Percentiles rank a stretch among this genome's conserved stretches.
Evolutionary conservation across 176 grass and related monocot species (phyloP).

Genomic region (Canna indica): DNA sequence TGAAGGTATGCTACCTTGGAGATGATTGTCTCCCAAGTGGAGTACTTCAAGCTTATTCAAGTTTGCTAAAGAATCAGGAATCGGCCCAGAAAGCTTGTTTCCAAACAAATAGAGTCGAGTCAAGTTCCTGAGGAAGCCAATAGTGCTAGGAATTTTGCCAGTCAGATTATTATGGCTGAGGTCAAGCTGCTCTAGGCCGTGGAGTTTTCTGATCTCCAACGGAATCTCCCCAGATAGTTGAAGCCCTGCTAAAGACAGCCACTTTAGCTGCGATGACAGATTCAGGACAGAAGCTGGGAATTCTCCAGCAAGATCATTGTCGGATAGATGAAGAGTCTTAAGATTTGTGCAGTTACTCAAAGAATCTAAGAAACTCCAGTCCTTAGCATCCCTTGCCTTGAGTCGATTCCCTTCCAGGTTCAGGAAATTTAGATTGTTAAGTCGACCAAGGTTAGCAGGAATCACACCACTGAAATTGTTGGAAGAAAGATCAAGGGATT

Average conservation of each 20-base stretch:
- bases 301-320: background rate
- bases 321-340: background rate
- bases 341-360: slow-evolving; percentile 14
- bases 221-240: background rate
- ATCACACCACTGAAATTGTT: background rate
- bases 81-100: slow-evolving; percentile 27
- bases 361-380: slow-evolving; percentile 22
- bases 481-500: background rate
- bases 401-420: background rate
- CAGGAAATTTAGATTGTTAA: background rate
- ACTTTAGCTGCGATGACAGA: background rate
- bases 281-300: background rate
- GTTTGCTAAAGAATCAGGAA: slow-evolving; percentile 29
- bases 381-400: slow-evolving; percentile 2
- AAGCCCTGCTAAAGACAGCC: background rate
- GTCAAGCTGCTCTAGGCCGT: background rate
- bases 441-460: background rate
- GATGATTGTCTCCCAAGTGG: slow-evolving; percentile 23
- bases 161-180: background rate
- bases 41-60: slow-evolving; percentile 16
- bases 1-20: slow-evolving; percentile 20
- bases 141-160: background rate
- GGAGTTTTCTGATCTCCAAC: background rate
- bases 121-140: background rate
- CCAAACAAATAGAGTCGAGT: background rate